A percentile compares a stretch with the other conserved stretches of the same genome.
Evolutionary conservation across 2,329 filamentous ascomycete genomes (phyloP).

Genomic region (Neophaeococcomyces aloes): DNA sequence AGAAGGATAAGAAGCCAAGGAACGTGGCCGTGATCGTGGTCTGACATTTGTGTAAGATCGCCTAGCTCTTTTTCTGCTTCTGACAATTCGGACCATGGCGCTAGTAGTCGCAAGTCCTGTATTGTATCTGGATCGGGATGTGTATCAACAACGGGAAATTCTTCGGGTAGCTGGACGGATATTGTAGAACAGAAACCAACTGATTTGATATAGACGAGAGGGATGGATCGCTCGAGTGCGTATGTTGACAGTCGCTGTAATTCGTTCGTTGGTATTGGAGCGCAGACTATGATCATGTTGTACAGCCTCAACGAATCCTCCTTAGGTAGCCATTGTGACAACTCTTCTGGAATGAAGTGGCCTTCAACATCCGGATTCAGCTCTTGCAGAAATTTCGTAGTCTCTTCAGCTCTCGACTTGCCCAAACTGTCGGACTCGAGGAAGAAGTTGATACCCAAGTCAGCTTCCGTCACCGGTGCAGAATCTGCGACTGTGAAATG

Average conservation of each 20-base stretch:
- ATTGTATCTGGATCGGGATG: conserved; percentile 81
- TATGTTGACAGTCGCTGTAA: conserved; percentile 42
- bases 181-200: conserved; percentile 87
- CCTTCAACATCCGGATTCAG: conserved; percentile 88
- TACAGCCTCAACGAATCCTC: conserved; percentile 36
- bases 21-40: conserved; percentile 81
- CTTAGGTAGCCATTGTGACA: conserved; percentile 30
- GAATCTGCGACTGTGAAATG: conserved; percentile 85
- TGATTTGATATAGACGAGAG: conserved; percentile 75
- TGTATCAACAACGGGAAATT: conserved; percentile 88
- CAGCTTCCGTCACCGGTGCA: conserved; percentile 62
- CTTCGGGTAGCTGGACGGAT: conserved; percentile 62
- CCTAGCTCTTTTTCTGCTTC: conserved; percentile 55
- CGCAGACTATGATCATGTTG: conserved; percentile 51
- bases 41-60: conserved; percentile 57
- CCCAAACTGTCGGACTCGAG: conserved; percentile 69
- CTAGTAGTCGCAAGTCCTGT: conserved; percentile 71
- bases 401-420: conserved; percentile 65
- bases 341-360: conserved; percentile 46
- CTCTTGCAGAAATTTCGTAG: conserved; percentile 66
- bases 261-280: conserved; percentile 45
- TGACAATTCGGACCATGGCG: conserved; percentile 73
- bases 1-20: conserved; percentile 77
- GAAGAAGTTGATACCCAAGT: conserved; percentile 96
- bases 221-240: conserved; percentile 50